These are phyloP conservation scores for Choiromyces venosus DNA, from an alignment of 495 filamentous ascomycete species.

Conservation along the genomic window DNA sequence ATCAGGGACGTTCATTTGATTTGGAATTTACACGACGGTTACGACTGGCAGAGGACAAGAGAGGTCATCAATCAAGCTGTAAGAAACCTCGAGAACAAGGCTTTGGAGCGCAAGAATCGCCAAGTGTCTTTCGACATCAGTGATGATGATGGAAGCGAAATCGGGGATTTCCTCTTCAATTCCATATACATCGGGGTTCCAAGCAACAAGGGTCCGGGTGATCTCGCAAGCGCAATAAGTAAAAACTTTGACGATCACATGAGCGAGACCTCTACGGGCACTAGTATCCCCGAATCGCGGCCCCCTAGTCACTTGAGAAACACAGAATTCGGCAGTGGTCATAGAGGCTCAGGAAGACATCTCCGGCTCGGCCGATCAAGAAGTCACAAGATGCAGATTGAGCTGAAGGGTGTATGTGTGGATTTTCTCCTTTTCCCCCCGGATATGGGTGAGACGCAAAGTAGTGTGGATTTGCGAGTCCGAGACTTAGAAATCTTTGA, in stretches of 20 bases:
- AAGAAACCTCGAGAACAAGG: slow-evolving; percentile 73
- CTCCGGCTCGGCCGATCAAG: slow-evolving; percentile 78
- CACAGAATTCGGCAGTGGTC: slow-evolving; percentile 47
- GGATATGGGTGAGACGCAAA: slow-evolving; percentile 70
- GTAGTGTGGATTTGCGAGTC: slow-evolving; percentile 75
- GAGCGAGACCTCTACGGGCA: slow-evolving; percentile 83
- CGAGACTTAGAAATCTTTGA: slow-evolving; percentile 86
- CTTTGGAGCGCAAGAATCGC: slow-evolving; percentile 62
- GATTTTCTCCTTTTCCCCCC: slow-evolving; percentile 82
- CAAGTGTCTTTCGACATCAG: slow-evolving; percentile 50
- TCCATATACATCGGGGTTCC: slow-evolving; percentile 96
- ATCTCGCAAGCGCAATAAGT: slow-evolving; percentile 78
- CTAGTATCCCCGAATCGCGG: slow-evolving; percentile 53
- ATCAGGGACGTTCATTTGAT: slow-evolving; percentile 86
- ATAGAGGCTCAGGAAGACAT: slow-evolving; percentile 51
- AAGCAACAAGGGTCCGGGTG: slow-evolving; percentile 72
- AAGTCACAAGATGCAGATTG: slow-evolving; percentile 90
- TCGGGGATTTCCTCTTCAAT: slow-evolving; percentile 95
- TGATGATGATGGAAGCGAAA: slow-evolving; percentile 76
- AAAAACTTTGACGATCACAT: slow-evolving; percentile 75
- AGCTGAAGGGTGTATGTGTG: slow-evolving; percentile 76
- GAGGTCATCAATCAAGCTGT: slow-evolving; percentile 83
- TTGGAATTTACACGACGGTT: slow-evolving; percentile 98
- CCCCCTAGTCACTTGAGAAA: slow-evolving; percentile 32
- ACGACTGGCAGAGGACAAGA: slow-evolving; percentile 86